Base-by-base conservation (phyloP, 1,284 basidiomycete genomes). In the Apiotrichum porosum region DNA sequence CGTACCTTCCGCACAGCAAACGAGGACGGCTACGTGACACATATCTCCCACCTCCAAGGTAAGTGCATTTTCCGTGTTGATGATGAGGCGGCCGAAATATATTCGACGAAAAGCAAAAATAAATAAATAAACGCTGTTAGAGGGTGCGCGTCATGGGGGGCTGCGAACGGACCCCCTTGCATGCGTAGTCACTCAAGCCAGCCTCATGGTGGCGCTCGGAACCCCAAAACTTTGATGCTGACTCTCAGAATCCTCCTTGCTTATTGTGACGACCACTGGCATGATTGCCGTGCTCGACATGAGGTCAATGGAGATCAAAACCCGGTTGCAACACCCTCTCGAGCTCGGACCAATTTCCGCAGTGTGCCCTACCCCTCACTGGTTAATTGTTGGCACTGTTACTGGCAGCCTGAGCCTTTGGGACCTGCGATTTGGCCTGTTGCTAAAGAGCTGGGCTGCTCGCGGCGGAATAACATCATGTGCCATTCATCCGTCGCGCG, bases 401-500 rank as follows among this genome's bases (percentile, higher is more conserved):
- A 81, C 81, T 1, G 94, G 94, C 5, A 80, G 84, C 9, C 74
- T 97, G 8, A 83, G 84, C 3, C 78, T 97, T 1, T 97, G 93
- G 92, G 94, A 98, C 73, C 80, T 92, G 42, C 83, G 94, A 3
- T 97, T 97, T 58, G 89, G 90, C 0, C 75, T 97, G n/a, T 74
- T 87, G 6, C 76, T 97, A 59, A 85, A 86, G 66, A 86, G 83
- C 42, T 97, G 93, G 93, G 81, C 83, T 55, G 83, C 83, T 1
- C 42, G 58, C 6, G 83, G 82, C n/a, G 76, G 78, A 10, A 76
- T 83, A 1, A 76, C 79, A 12, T 75, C 74, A 0, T 80, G 81
- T 1, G 54, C 56, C 6, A 75, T 91, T 0, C 92, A 97, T 64
- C 92, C 92, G 0, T 82, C 84, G 1, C 88, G 84, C 51, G 77